Conservation (phyloP, 257 asterid species). For the Leptodermis oblonga region DNA sequence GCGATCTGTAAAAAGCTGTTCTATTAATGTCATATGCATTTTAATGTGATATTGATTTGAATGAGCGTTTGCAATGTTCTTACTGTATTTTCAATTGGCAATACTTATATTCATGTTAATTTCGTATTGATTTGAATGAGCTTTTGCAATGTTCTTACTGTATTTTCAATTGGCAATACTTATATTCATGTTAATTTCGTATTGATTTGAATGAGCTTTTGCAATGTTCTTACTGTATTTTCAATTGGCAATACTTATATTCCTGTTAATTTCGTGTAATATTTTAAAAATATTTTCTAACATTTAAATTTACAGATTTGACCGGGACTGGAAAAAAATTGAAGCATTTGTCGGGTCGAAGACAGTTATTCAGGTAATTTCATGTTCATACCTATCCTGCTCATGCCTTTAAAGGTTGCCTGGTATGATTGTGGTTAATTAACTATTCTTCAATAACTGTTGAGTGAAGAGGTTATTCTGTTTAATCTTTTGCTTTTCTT, state of each 20-base stretch:
- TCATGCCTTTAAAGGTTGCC: neutral
- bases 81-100: no score
- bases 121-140: neutral
- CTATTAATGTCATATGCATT: neutral
- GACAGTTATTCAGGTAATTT: constrained; percentile 70
- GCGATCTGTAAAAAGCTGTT: neutral
- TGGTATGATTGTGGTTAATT: neutral
- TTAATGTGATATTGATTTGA: neutral
- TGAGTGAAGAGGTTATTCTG: no score
- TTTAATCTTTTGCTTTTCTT: neutral
- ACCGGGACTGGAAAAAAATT: constrained; percentile 90
- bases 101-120: neutral
- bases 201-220: neutral
- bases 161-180: neutral
- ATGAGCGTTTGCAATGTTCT: neutral
- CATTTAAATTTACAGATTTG: constrained; percentile 48
- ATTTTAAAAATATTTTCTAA: neutral
- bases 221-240: neutral
- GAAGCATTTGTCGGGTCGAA: constrained; percentile 82
- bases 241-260: neutral
- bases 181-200: no score
- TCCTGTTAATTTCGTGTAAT: no score
- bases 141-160: neutral
- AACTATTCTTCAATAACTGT: neutral
- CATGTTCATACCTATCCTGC: neutral